Percentiles rank a stretch among this genome's conserved stretches.
phyloP scores from a whole-genome alignment of 2,329 filamentous ascomycete species.

The Clarireedia monteithiana region DNA sequence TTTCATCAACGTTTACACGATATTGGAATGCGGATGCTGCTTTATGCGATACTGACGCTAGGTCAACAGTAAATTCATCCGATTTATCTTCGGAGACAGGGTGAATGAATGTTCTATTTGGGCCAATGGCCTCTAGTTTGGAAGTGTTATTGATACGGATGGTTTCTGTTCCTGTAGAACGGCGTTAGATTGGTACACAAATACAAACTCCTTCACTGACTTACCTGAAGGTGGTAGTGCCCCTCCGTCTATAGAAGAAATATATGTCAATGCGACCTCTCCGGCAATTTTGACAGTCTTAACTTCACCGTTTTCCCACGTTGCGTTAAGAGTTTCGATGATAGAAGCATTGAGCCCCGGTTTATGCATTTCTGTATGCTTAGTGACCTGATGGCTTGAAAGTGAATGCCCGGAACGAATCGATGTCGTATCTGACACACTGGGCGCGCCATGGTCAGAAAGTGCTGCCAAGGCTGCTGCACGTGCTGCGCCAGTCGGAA shows the following conservation, averaged over 20 bases:
- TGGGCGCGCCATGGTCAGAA: conserved; percentile 47
- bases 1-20: conserved; percentile 65
- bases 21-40: conserved; percentile 85
- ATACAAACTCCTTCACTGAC: conserved; percentile 18
- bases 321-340: conserved; percentile 83
- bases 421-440: conserved; percentile 77
- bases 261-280: conserved; percentile 84
- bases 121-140: conserved; percentile 83
- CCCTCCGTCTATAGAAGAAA: conserved; percentile 35
- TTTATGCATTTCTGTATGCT: conserved; percentile 73
- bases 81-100: conserved; percentile 55
- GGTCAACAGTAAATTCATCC: conserved; percentile 73
- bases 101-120: conserved; percentile 84
- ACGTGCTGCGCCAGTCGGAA: conserved; percentile 23
- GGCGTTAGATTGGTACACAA: background rate
- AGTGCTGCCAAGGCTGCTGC: conserved; percentile 46
- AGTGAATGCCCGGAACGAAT: conserved; percentile 82
- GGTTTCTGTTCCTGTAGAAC: conserved; percentile 10
- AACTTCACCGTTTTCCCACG: conserved; percentile 67
- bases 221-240: conserved; percentile 40
- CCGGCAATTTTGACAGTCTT: conserved; percentile 71
- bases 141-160: conserved; percentile 29
- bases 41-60: conserved; percentile 61
- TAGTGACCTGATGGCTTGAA: conserved; percentile 57
- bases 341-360: conserved; percentile 82